Percentiles rank a stretch among this genome's conserved stretches.
Conservation (phyloP, 257 asterid genomes). For the Fraxinus pennsylvanica region DNA sequence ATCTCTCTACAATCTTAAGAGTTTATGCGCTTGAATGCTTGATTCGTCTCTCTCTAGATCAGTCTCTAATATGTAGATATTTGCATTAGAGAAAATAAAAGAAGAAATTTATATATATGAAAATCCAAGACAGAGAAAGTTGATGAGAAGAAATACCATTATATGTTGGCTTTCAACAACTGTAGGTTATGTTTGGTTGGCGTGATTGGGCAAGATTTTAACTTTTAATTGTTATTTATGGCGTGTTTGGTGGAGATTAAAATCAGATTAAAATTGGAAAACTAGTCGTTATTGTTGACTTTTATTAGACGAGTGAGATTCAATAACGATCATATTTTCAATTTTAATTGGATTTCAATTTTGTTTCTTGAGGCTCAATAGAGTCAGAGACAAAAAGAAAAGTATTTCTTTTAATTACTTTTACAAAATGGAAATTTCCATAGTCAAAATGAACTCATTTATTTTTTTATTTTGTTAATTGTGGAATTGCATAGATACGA, state of each 20-base stretch:
- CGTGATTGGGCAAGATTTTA: too few species aligned
- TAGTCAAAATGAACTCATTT: conserved; percentile 22
- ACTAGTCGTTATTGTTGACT: too few species aligned
- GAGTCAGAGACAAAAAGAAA: not conserved
- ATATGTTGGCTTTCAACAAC: too few species aligned
- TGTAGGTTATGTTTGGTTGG: too few species aligned
- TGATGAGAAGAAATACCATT: not conserved
- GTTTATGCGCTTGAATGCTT: not conserved
- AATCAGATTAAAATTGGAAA: too few species aligned
- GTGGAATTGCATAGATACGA: too few species aligned
- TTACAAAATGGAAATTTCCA: too few species aligned
- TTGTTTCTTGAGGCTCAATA: not conserved
- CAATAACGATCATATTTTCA: too few species aligned
- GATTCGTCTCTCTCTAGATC: not conserved
- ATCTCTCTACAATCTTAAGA: conserved; percentile 7
- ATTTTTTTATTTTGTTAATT: conserved; percentile 1
- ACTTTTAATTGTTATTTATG: too few species aligned
- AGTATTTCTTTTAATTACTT: not conserved
- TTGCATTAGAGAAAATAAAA: not conserved
- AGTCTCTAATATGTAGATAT: not conserved
- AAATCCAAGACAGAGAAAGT: not conserved
- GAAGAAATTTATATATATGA: not conserved
- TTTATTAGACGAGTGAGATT: too few species aligned
- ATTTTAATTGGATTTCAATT: too few species aligned
- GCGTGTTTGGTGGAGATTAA: too few species aligned